Evolutionary conservation across 805 yeast genomes (phyloP).

Genomic region (Metschnikowia cubensis): DNA sequence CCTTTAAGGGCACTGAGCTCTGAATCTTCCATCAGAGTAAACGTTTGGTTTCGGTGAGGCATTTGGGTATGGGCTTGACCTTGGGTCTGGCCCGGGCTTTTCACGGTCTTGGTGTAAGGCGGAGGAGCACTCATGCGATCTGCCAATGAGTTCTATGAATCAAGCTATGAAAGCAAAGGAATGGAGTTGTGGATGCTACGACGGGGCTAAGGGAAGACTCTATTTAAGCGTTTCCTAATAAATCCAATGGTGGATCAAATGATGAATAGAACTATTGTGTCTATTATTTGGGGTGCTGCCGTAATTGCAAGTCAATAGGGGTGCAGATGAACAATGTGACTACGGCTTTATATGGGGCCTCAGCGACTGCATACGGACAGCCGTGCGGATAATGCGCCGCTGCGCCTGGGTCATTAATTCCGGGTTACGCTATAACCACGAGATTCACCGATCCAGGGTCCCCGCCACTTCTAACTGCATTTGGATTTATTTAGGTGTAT

Average conservation of each 20-base stretch:
- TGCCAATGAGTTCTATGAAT: neutral
- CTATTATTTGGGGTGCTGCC: neutral
- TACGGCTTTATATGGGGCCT: neutral
- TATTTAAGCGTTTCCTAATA: too few relatives aligned
- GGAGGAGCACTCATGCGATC: slow-evolving; percentile 1
- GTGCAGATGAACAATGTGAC: neutral
- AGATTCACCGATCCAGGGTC: too few relatives aligned
- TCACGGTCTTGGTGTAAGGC: neutral
- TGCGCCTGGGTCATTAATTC: too few relatives aligned
- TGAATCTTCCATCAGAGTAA: slow-evolving; percentile 7
- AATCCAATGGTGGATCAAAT: too few relatives aligned
- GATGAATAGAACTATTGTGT: too few relatives aligned
- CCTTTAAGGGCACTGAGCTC: slow-evolving; percentile 14
- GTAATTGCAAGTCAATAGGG: neutral
- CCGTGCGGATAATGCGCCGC: neutral
- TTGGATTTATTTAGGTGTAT: too few relatives aligned
- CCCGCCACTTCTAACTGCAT: too few relatives aligned
- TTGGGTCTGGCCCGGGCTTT: neutral
- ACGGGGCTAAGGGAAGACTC: too few relatives aligned
- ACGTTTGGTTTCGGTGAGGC: neutral
- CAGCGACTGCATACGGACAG: neutral
- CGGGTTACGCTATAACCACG: too few relatives aligned
- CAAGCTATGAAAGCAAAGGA: too few relatives aligned
- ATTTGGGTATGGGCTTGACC: neutral
- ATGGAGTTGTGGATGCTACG: too few relatives aligned